Conservation (phyloP, 2,329 filamentous ascomycete species). For the Harringtonia lauricola region DNA sequence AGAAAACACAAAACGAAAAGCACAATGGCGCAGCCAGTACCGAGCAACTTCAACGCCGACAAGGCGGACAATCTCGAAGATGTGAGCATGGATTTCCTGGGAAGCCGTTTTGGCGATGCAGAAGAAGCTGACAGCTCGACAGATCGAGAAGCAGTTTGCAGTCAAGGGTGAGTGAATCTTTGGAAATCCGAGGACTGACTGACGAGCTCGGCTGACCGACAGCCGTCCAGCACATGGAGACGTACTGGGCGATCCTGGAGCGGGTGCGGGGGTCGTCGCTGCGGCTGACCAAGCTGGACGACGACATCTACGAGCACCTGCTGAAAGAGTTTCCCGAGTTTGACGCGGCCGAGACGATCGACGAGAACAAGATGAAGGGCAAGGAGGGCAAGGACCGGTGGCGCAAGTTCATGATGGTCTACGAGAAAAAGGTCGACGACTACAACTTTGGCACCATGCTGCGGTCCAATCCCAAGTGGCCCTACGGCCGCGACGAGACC, state of each 20-base stretch:
- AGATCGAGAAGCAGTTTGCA: slow-evolving; percentile 99
- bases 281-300: slow-evolving; percentile 85
- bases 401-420: slow-evolving; percentile 87
- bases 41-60: slow-evolving; percentile 50
- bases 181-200: no score
- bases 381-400: slow-evolving; percentile 88
- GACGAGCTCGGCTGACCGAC: background rate
- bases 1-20: background rate
- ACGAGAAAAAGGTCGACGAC: slow-evolving; percentile 92
- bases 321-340: slow-evolving; percentile 85
- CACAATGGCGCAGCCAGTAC: slow-evolving; percentile 22
- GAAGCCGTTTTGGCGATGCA: background rate
- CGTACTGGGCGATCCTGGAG: slow-evolving; percentile 94
- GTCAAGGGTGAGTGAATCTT: slow-evolving; percentile 62
- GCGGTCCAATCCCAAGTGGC: slow-evolving; percentile 62
- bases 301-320: slow-evolving; percentile 89
- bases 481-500: slow-evolving; percentile 81
- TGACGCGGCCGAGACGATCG: slow-evolving; percentile 65
- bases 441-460: slow-evolving; percentile 98
- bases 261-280: slow-evolving; percentile 80
- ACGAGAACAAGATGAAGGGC: slow-evolving; percentile 97
- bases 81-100: slow-evolving; percentile 26
- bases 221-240: slow-evolving; percentile 91
- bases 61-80: slow-evolving; percentile 43
- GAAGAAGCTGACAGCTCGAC: background rate